These are phyloP conservation scores for Globomyces sp. DNA, from an alignment of 371 early-diverging fungal genomes.

Conservation along the genomic window DNA sequence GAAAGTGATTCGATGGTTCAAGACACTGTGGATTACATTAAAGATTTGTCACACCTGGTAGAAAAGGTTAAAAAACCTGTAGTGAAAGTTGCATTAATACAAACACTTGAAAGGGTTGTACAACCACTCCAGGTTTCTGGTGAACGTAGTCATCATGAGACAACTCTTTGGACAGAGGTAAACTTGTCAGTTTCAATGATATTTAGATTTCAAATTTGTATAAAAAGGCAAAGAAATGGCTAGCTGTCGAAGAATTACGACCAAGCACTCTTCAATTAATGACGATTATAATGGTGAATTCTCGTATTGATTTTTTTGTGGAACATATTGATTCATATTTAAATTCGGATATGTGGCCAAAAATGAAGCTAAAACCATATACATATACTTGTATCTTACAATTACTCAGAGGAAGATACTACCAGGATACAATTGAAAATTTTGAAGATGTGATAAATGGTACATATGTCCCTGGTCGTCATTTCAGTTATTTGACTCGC, in stretches of 20 bases:
- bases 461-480: conserved; percentile 4
- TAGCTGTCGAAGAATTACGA: conserved; percentile 34
- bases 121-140: conserved; percentile 37
- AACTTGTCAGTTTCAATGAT: not conserved
- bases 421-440: conserved; percentile 31
- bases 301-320: conserved; percentile 33
- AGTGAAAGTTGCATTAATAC: conserved; percentile 39
- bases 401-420: conserved; percentile 44
- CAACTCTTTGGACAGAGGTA: conserved; percentile 16
- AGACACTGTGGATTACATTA: conserved; percentile 28
- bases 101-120: conserved; percentile 41
- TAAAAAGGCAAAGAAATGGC: conserved; percentile 41
- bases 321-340: conserved; percentile 34
- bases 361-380: conserved; percentile 33
- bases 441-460: conserved; percentile 17
- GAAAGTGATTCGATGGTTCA: conserved; percentile 26
- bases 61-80: conserved; percentile 36
- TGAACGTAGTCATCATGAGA: conserved; percentile 16
- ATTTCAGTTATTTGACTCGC: conserved; percentile 29
- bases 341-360: conserved; percentile 31
- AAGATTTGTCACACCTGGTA: conserved; percentile 28
- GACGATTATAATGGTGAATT: conserved; percentile 40
- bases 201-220: conserved; percentile 37
- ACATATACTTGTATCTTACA: conserved; percentile 42
- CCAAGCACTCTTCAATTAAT: conserved; percentile 35